Percentiles rank a stretch among this genome's conserved stretches.
These are phyloP conservation scores for Grosmannia serpens DNA, from an alignment of 2,329 filamentous ascomycete genomes.

Conservation along the genomic window DNA sequence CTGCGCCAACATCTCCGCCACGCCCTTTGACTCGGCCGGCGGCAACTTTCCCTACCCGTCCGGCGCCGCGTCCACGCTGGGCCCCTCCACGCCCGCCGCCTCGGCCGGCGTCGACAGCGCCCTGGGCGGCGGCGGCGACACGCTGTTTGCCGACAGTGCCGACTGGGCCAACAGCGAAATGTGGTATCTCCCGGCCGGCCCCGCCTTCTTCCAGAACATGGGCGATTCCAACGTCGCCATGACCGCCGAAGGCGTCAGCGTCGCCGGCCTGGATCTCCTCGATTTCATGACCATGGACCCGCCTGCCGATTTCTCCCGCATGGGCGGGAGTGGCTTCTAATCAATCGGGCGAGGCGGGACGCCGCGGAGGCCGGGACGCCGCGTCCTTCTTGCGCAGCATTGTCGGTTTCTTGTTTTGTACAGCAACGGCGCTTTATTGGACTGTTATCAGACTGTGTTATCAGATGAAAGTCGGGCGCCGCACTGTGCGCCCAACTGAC, in stretches of 20 bases:
- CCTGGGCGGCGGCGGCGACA: slow-evolving; percentile 19
- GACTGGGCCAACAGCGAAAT: slow-evolving; percentile 50
- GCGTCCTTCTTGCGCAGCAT: too few species aligned
- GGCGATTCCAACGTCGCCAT: slow-evolving; percentile 50
- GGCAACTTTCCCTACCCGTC: slow-evolving; percentile 43
- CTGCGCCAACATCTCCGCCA: slow-evolving; percentile 47
- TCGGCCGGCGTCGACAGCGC: slow-evolving; percentile 17
- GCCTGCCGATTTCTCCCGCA: not conserved
- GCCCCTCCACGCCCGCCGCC: slow-evolving; percentile 34
- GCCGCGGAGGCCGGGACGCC: too few species aligned
- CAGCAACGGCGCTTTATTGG: not conserved
- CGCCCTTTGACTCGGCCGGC: slow-evolving; percentile 46
- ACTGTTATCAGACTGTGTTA: not conserved
- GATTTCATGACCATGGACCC: slow-evolving; percentile 57
- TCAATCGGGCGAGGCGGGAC: too few species aligned
- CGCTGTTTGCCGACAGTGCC: slow-evolving; percentile 30
- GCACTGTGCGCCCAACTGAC: not conserved
- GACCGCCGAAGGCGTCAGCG: slow-evolving; percentile 56
- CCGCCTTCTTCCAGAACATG: slow-evolving; percentile 54
- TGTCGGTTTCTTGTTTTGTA: too few species aligned
- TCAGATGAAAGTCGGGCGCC: not conserved
- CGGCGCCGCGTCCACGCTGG: slow-evolving; percentile 34
- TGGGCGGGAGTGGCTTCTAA: slow-evolving; percentile 4
- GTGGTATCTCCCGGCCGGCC: slow-evolving; percentile 55
- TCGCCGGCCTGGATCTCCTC: slow-evolving; percentile 53